Evolutionary conservation across 176 grass and related monocot genomes (phyloP), one percentile per base, ranked within the genome.

Genomic region (Luzula sylvatica): DNA sequence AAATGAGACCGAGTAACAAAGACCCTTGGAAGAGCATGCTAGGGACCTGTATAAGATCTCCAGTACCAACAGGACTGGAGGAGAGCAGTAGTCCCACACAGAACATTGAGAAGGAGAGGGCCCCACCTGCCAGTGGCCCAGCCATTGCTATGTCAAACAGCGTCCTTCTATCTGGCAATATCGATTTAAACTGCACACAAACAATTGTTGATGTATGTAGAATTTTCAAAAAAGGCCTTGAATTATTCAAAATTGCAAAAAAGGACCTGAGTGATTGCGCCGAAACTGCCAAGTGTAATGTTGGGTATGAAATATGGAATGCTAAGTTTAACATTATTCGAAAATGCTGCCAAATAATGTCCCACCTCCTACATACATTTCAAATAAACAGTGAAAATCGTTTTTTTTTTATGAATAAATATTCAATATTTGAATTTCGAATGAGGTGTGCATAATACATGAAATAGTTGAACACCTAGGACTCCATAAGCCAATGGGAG

Each of bases 271-370:
- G 92, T 98, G 38, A 98, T 90, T 61, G 81, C 78, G 53, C 92
- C 92, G 75, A 98, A 98, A 65, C 70, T 87, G 40, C 86, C 86
- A 1, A 98, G 85, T 26, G 86, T 90, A 53, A 98, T 80, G 52
- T 98, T 98, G 0, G 92, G 92, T 74, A 98, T 98, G 61, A 98
- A 98, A 58, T 74, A 98, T 52, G 92, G 92, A 61, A 98, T 90
- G 44, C 81, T 55, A 51, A 98, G 48, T 70, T 86, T 98, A 46
- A 98, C 81, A 45, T 80, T 90, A 54, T 81, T 90, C 26, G 85
- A 75, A 56, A 80, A 87, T 72, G 92, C 86, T 17, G 82, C 92
- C 65, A 98, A 67, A 77, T 86, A 80, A 58, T 98, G 92, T 29
- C 92, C 92, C 79, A 87, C 62, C 71, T 98, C 92, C 92, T 98